Base-by-base conservation (phyloP, 768 basidiomycete genomes). In the Hydnomerulius pinastri region DNA sequence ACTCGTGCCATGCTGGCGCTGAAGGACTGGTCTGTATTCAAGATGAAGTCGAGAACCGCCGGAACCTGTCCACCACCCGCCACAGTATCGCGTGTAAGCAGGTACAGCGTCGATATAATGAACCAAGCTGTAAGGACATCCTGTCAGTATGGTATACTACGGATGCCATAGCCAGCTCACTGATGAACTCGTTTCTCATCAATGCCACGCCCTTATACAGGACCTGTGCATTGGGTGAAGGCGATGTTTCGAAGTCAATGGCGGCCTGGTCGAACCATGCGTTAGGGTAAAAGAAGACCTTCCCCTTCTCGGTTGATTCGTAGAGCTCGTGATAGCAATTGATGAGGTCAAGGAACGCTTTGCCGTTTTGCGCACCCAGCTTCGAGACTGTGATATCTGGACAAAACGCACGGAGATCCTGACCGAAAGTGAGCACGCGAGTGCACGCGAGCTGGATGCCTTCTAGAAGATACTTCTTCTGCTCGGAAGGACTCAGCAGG, bases 361-460 rank as follows among this genome's bases (percentile, higher is more conserved):
- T 28, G 46, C 59, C 46, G 9, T 42, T 12, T 18, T 48, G 33
- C 23, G 46, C 40, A 25, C 55, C 32, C 43, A 62, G 35, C 13
- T 25, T 18, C 27, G 46, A 38, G 12, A 45, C 23, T n/a, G 48
- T 54, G 17, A 62, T 38, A 27, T 58, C 56, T n/a, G 59, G 61
- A 27, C 51, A 58, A 29, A 53, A 24, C 33, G 56, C 59, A 39
- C 59, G 53, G 20, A 30, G 25, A 48, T 62, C 56, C 25, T 58
- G 13, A n/a, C 42, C 35, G 44, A 30, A 46, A 0, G 37, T 18
- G 21, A 46, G n/a, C 20, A 17, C 28, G 4, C 30, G 15, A 13
- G n/a, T n/a, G 36, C 37, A 60, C 29, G 59, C 47, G 15, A 43
- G 30, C 24, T 50, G 38, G 10, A 60, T 25, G 27, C 60, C 56